Evolutionary conservation across 2,329 filamentous ascomycete species (phyloP).

Genomic region (Pyrenochaeta sp.): DNA sequence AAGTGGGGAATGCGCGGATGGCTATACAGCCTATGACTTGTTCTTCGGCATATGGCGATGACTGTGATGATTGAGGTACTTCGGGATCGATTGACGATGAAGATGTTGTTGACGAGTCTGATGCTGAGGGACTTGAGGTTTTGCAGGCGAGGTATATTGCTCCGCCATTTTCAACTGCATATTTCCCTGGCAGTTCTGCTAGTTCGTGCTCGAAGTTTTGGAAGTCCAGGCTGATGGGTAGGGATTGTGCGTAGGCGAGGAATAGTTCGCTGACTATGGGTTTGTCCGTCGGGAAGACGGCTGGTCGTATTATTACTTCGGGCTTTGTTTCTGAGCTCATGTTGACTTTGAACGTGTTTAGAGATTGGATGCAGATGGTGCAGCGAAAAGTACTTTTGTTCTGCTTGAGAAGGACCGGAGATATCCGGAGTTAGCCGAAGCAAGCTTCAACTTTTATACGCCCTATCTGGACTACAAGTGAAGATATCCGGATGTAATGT

Average conservation of each 20-base stretch:
- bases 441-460: too few relatives aligned
- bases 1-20: constrained; percentile 52
- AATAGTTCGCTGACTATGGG: constrained; percentile 48
- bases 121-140: not conserved
- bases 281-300: constrained; percentile 54
- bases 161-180: constrained; percentile 56
- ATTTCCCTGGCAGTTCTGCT: constrained; percentile 62
- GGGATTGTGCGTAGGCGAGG: constrained; percentile 50
- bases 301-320: constrained; percentile 30
- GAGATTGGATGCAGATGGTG: not conserved
- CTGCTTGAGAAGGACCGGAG: not conserved
- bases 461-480: too few relatives aligned
- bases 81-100: constrained; percentile 10
- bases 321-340: not conserved
- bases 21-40: constrained; percentile 60
- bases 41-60: not conserved
- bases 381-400: not conserved
- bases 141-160: constrained; percentile 58
- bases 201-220: constrained; percentile 65
- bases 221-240: constrained; percentile 65
- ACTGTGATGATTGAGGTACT: not conserved
- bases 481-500: too few relatives aligned
- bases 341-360: not conserved
- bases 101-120: not conserved
- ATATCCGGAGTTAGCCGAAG: not conserved